Base-by-base conservation (phyloP, 2,329 filamentous ascomycete species). In the Cladosporium sp. region DNA sequence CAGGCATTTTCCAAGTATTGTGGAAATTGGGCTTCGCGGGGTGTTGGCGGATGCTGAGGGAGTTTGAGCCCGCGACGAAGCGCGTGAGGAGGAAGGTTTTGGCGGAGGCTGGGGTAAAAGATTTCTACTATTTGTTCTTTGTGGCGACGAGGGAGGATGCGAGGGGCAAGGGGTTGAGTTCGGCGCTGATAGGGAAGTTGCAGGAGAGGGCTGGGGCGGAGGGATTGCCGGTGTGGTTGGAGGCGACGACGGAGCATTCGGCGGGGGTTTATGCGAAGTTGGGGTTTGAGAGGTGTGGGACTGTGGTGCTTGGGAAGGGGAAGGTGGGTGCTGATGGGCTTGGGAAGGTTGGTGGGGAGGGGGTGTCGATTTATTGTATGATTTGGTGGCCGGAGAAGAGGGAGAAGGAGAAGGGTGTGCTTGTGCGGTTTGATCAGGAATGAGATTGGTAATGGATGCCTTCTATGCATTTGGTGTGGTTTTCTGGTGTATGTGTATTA, bases 111-210 rank as follows among this genome's bases (percentile, higher is more conserved):
- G 32, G 32, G 32, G 32, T 11, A 10, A 11, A 12, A 10, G 32
- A 34, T 7, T 74, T 68, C 60, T 70, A 68, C 28, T 74, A 75
- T 65, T 57, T 75, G 41, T 74, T 72, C 61, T 71, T 72, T 44
- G 65, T 74, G n/a, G 72, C 68, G 10, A 75, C 72, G 12, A 54
- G 62, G 14, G 60, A 65, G 15, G 60, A 65, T 18, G 59, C 52
- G 30, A 62, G 71, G 28, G 73, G 72, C 21, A 44, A 67, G n/a
- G 73, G 73, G 0, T 54, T 74, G 26, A 71, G 69, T 5, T 68
- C 62, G 12, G 52, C 47, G 6, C 54, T 74, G 8, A 68, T 75
- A 32, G 41, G 58, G 34, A 51, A 24, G 36, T 64, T 60, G 36
- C 71, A 74, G 65, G 57, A 57, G 12, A 51, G 38, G 32, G 66